Base-by-base conservation (phyloP, 2,329 filamentous ascomycete genomes). In the Pseudocercospora crystallina region DNA sequence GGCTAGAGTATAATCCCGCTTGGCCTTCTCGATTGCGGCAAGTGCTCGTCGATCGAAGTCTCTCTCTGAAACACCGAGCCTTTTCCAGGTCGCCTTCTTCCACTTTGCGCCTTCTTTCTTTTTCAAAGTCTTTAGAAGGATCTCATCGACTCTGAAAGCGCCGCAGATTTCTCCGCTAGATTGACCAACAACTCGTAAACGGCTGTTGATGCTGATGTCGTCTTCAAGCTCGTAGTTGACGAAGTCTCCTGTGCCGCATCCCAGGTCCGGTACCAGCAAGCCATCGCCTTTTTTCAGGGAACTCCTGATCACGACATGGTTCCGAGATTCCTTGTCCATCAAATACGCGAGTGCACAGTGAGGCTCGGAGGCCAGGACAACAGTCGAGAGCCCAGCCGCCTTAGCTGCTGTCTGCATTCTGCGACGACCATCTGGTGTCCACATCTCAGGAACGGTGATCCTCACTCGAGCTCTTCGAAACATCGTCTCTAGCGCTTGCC, bases 391-490 rank as follows among this genome's bases (percentile, higher is more conserved):
- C 3, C 55, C 55, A 26, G 57, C 50, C 1, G 20, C 26, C 15
- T 53, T 50, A 2, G 55, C 53, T 4, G 57, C 55, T 2, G 32
- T 8, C 14, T 58, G 55, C 54, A 59, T 57, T 2, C 39, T 32
- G 1, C 41, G 14, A 12, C 45, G 42, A 2, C 51, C 51, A 11
- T 51, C 49, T 0, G 49, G 43, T 7, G 43, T 39, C 53, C 47
- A 57, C 37, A 54, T 53, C 9, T 59, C 39, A 2, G 56, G 56
- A 1, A 54, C 43, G 11, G 47, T 59, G 26, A 57, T 41, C 5
- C 48, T 41, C 1, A 50, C 32, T 5, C 30, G 43, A n/a, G 44
- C 29, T 29, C 35, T n/a, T 2, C 49, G 3, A 2, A 54, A 31
- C 29, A 54, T 14, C 3, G 34, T 11, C 10, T 51, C 17, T 5